Evolutionary conservation across 441 rosid genomes (phyloP), one percentile per base, ranked within the genome.

Genomic region (Pelargonium fulgidum): DNA sequence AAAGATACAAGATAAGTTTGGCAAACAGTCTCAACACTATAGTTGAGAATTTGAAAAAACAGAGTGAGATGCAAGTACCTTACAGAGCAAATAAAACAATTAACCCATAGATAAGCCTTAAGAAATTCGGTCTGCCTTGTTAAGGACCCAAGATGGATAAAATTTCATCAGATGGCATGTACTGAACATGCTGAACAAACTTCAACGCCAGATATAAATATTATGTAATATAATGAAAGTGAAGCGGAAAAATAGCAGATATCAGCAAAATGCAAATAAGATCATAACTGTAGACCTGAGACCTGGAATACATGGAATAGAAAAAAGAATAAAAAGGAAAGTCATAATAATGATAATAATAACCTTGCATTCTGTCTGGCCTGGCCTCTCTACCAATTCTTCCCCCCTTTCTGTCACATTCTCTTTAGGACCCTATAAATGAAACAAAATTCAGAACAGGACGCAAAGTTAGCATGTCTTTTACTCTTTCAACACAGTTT

Each of bases 331-430:
- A 63, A 48, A 48, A 48, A 26, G 29, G 33, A 29, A 63, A 63
- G 17, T 26, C 39, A 9, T 11, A 2, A 17, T 24, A 48, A 41
- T 20, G 14, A 48, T 10, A 45, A 36, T 64, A 20, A 44, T 33
- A 72, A 94, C 99, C 98, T 92, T 94, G 98, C 98, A 92, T 79
- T 92, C 96, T 52, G 82, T 70, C 82, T 73, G 91, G 70, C 78
- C 80, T 3, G 76, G 64, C 33, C 72, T 77, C 73, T 89, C 92
- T 24, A 12, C 63, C 47, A 68, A 70, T 11, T 87, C 96, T 64
- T 90, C 96, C 71, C 67, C 94, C 73, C 65, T 72, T 70, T 85
- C 96, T 68, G 75, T 81, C 67, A 72, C 70, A 67, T 76, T 76
- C 67, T 89, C 93, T 84, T 73, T 87, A 24, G 74, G 70, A 77